Base-by-base conservation (phyloP, 2,329 filamentous ascomycete species). In the Botrytis sinoallii region DNA sequence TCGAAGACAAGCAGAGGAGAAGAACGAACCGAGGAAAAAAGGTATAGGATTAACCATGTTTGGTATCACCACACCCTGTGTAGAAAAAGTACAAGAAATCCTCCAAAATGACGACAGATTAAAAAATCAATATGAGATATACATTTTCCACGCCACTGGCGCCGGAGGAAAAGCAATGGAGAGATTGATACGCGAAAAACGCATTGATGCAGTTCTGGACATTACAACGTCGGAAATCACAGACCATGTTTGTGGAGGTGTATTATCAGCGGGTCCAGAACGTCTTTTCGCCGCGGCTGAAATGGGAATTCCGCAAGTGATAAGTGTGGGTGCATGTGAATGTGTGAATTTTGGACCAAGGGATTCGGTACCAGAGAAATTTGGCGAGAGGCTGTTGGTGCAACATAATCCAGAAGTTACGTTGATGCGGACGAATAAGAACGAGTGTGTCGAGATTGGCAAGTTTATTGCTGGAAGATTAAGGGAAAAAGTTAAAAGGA, bases 171-270 rank as follows among this genome's bases (percentile, higher is more conserved):
- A 85, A 70, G 89, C 91, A 0, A 91, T 93, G 91, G 91, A 93
- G 79, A 84, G 89, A 0, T 83, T 93, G 4, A 82, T 92, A 1
- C 78, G 80, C 0, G 87, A 90, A 76, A 84, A 84, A 0, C 82
- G 83, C n/a, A 83, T 93, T 2, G 89, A 92, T 77, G 91, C 88
- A 0, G 86, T 93, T 0, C 82, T 93, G 5, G 91, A 93, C 78
- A 81, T 93, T n/a, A 93, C 91, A 0, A 93, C 91, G 0, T 92
- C 90, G 0, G 91, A 93, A 78, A 85, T 92, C 29, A 88, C 87
- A 61, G 91, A 93, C 77, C 82, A 89, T 65, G 75, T 92, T 0
- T 86, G 87, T 25, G 91, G 89, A 0, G 91, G 91, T 0, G 85
- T 89, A 4, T 86, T 93, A 82, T 86, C 85, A 44, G 90, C 90